Percentiles rank a stretch among this genome's conserved stretches.
Evolutionary conservation across 768 basidiomycete species (phyloP).

Genomic region (Boletales sp.): DNA sequence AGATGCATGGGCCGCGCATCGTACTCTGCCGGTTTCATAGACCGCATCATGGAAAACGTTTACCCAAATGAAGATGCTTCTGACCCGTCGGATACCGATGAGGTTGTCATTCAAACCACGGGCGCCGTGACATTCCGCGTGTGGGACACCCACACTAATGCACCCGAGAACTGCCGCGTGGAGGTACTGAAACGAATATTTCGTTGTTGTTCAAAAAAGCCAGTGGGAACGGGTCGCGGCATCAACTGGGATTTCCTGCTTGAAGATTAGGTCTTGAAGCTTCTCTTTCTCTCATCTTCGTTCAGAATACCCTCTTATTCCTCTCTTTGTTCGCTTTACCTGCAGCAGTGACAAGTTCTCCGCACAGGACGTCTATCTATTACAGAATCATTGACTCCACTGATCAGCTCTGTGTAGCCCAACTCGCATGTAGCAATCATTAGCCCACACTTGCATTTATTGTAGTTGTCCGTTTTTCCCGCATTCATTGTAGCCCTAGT

Average conservation of each 20-base stretch:
- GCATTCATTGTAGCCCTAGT: slow-evolving; percentile 23
- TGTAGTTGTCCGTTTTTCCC: slow-evolving; percentile 15
- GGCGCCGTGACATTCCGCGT: slow-evolving; percentile 68
- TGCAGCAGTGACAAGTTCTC: slow-evolving; percentile 9
- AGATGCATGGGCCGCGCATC: slow-evolving; percentile 47
- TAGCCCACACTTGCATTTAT: slow-evolving; percentile 11
- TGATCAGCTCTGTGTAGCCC: slow-evolving; percentile 23
- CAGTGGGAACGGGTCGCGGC: slow-evolving; percentile 38
- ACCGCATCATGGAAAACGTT: slow-evolving; percentile 57
- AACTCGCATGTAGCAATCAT: slow-evolving; percentile 24
- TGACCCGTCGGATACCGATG: slow-evolving; percentile 46
- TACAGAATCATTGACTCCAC: slow-evolving; percentile 1
- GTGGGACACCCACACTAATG: slow-evolving; percentile 71
- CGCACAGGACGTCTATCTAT: slow-evolving; percentile 20
- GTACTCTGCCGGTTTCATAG: slow-evolving; percentile 72
- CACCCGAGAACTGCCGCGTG: slow-evolving; percentile 59
- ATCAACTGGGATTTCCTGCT: slow-evolving; percentile 82
- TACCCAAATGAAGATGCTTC: slow-evolving; percentile 41
- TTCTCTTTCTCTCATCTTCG: slow-evolving; percentile 3
- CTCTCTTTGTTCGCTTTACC: slow-evolving; percentile 1
- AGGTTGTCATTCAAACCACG: slow-evolving; percentile 57
- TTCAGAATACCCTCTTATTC: slow-evolving; percentile 12
- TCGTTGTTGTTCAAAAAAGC: slow-evolving; percentile 52
- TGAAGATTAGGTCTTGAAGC: slow-evolving; percentile 46
- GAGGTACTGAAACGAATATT: slow-evolving; percentile 66